Base-by-base conservation (phyloP, 106 monocot species). In the Iris macrosiphon region DNA sequence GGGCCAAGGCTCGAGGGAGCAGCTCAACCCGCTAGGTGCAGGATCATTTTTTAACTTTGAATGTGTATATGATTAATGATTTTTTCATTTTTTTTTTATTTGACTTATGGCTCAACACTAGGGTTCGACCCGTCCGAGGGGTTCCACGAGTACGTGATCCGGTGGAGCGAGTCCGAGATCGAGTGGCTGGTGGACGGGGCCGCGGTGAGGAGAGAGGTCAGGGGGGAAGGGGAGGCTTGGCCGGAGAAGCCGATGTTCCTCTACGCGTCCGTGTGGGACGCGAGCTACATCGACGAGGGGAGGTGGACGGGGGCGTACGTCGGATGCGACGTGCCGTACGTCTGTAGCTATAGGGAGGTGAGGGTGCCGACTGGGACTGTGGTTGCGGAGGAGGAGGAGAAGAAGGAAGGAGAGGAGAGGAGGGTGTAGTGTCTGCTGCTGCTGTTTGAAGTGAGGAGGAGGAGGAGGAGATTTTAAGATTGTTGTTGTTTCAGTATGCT, bases 191-290 rank as follows among this genome's bases (percentile, higher is more conserved):
- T 85, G 25, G 85, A 85, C 39, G 85, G 69, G 0, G 43, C 13
- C 13, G 22, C 70, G 17, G 40, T 85, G n/a, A 19, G 80, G 40
- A 64, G 34, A 62, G 85, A 80, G 60, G 79, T 66, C 61, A 60
- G 76, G 40, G 21, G 14, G 49, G 68, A 35, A 0, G 85, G 61
- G 15, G 66, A 76, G 45, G 48, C 54, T 6, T 80, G 75, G 71
- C 76, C 85, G 19, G 55, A 42, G 45, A 85, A 85, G 57, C 52
- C 80, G 21, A 80, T 76, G 85, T 85, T 65, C 45, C 54, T 85
- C 32, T 85, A 85, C 56, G 67, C 85, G 0, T 85, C 85, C 3
- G 85, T 85, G 20, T 85, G 85, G 85, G 80, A 85, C 13, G 85
- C 85, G 20, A 80, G 80, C 50, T 51, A 73, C 15, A 66, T 85